Percentiles rank a stretch among this genome's conserved stretches.
Conservation (phyloP, 75 land plant species). For the Picea sitchensis region DNA sequence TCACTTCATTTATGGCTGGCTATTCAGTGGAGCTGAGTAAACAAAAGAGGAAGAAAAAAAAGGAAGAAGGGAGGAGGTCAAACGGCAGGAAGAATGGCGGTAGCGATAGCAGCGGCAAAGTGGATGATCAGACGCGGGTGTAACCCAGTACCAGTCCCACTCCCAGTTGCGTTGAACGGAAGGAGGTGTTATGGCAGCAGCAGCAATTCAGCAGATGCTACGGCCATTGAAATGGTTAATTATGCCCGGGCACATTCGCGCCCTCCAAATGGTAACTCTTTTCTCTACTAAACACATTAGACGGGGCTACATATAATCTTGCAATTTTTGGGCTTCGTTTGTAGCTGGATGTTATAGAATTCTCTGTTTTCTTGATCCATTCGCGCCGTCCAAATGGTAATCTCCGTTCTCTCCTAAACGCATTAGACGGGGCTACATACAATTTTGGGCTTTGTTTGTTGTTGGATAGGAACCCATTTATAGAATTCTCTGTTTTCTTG, state of each 20-base stretch:
- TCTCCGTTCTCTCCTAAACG: neutral
- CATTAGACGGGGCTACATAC: neutral
- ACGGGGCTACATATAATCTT: neutral
- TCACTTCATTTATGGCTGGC: too few species aligned
- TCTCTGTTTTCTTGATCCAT: neutral
- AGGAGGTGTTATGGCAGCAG: neutral
- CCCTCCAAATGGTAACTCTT: constrained; percentile 1
- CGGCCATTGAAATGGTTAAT: constrained; percentile 7
- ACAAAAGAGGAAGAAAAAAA: too few species aligned
- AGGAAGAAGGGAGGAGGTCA: neutral
- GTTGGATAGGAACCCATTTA: neutral
- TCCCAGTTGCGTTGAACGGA: neutral
- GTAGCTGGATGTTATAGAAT: neutral
- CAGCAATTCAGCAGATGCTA: neutral
- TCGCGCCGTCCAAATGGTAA: constrained; percentile 5
- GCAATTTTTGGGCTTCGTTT: neutral
- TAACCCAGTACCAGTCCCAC: neutral
- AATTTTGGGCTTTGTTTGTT: neutral
- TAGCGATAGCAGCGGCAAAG: neutral
- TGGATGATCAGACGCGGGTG: neutral
- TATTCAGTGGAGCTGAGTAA: too few species aligned
- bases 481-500: neutral
- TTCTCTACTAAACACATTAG: neutral
- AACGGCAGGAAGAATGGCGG: neutral
- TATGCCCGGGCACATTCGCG: constrained; percentile 4